These are phyloP conservation scores for Trichoderma oligosporum DNA, from an alignment of 2,329 filamentous ascomycete species.

Conservation along the genomic window DNA sequence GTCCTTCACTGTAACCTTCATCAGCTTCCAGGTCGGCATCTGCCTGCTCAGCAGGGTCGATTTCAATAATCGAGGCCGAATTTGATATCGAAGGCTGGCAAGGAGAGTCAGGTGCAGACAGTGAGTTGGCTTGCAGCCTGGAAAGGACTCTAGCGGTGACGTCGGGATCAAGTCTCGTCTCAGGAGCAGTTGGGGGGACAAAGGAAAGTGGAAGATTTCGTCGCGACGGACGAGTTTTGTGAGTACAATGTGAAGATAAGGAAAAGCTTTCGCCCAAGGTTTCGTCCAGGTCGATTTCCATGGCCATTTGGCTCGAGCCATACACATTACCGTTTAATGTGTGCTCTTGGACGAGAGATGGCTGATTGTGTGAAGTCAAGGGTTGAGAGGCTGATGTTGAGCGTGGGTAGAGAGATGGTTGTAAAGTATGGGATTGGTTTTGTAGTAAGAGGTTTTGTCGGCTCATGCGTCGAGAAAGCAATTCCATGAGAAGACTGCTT, in stretches of 20 bases:
- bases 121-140: slow-evolving; percentile 3
- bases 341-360: not conserved
- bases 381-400: not conserved
- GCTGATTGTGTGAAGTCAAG: not conserved
- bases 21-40: slow-evolving; percentile 27
- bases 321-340: not conserved
- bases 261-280: not conserved
- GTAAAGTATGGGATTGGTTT: not conserved
- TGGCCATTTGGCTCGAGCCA: not conserved
- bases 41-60: slow-evolving; percentile 1
- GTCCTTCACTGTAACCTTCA: slow-evolving; percentile 29
- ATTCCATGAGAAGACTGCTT: slow-evolving; percentile 12
- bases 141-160: slow-evolving; percentile 12
- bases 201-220: not conserved
- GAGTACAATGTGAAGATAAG: not conserved
- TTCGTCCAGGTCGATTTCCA: slow-evolving; percentile 12
- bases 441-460: slow-evolving; percentile 15
- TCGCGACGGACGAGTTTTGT: not conserved
- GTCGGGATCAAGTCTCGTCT: not conserved
- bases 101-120: not conserved
- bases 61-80: not conserved
- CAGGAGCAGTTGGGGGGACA: not conserved
- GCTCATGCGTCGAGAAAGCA: slow-evolving; percentile 17
- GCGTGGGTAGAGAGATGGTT: not conserved
- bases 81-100: not conserved